Evolutionary conservation across 2,329 filamentous ascomycete genomes (phyloP), one percentile per base, ranked within the genome.

Genomic region (Exophiala oligosperma): DNA sequence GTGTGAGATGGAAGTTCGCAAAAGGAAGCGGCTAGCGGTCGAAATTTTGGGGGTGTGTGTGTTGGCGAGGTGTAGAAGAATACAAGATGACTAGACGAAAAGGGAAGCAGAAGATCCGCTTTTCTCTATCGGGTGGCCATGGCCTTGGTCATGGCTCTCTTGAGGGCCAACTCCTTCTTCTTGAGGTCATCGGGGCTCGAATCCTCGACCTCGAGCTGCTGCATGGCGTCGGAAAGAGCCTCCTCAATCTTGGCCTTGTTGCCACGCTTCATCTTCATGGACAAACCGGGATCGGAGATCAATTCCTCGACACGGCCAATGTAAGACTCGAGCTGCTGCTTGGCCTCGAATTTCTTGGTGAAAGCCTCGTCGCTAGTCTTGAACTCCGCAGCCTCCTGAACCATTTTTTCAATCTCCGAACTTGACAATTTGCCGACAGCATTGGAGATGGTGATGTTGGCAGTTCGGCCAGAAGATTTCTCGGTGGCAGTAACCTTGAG

Each of bases 401-500:
- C 91, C 93, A 97, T 97, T 82, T 86, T 92, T 84, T 99, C 94
- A 67, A 99, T 99, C 82, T 99, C 94, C 64, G 80, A 79, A 54
- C 88, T 90, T 64, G 92, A 96, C 68, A 99, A 91, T 85, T 99
- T 99, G 77, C 94, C 94, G 72, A 99, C 93, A 60, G 94, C 96
- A 87, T 99, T 99, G 80, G 91, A 91, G 80, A 99, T 99, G 76
- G 94, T 99, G 78, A 99, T 99, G 87, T 99, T 99, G 80, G 94
- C 94, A 73, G 85, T 94, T 77, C 94, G 92, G 72, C 94, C 94
- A 35, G 94, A 96, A 69, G 91, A 93, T 88, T 99, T 99, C 86
- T 99, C 94, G 49, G 93, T 97, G 68, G 94, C 94, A 64, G 93
- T 97, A 72, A 97, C 94, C 88, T 99, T 99, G 68, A 99, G 88